Percentiles rank a stretch among this genome's conserved stretches.
These are phyloP conservation scores for Tetrahymena borealis DNA, from an alignment of 73 alveolate species.

Conservation along the genomic window DNA sequence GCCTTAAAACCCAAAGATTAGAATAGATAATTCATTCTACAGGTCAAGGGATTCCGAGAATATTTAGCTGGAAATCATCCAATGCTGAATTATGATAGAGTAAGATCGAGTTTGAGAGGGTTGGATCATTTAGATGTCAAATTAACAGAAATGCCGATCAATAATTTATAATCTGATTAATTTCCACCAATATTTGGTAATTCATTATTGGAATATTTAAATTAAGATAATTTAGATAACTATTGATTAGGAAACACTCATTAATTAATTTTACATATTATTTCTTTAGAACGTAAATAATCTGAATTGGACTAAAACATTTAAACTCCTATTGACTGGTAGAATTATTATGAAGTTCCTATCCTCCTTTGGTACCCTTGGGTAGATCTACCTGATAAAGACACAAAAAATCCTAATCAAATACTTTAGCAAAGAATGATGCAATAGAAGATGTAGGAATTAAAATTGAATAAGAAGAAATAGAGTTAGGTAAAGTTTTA, in stretches of 20 bases:
- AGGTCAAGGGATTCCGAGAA: slow-evolving; percentile 65
- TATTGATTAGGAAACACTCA: not conserved
- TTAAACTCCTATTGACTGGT: not conserved
- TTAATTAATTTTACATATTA: not conserved
- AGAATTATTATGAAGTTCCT: not conserved
- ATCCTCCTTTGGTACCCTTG: not conserved
- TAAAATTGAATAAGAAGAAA: not conserved
- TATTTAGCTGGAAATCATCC: slow-evolving; percentile 68
- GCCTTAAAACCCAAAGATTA: slow-evolving; percentile 39
- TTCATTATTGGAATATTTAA: no score
- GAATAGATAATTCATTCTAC: slow-evolving; percentile 38
- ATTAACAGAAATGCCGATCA: slow-evolving; percentile 24
- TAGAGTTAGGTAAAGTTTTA: not conserved
- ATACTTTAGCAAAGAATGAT: not conserved
- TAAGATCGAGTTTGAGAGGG: slow-evolving; percentile 52
- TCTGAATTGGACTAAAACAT: not conserved
- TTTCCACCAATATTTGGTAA: slow-evolving; percentile 41
- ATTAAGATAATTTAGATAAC: slow-evolving; percentile 14
- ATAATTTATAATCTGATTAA: not conserved
- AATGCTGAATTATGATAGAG: slow-evolving; percentile 64
- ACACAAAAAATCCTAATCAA: not conserved
- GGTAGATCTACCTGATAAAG: not conserved
- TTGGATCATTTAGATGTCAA: slow-evolving; percentile 30
- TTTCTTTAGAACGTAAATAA: not conserved
- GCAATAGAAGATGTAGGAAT: not conserved